These are phyloP conservation scores for Globisporangium irregulare DNA, from an alignment of 352 stramenopile species.

Conservation along the genomic window DNA sequence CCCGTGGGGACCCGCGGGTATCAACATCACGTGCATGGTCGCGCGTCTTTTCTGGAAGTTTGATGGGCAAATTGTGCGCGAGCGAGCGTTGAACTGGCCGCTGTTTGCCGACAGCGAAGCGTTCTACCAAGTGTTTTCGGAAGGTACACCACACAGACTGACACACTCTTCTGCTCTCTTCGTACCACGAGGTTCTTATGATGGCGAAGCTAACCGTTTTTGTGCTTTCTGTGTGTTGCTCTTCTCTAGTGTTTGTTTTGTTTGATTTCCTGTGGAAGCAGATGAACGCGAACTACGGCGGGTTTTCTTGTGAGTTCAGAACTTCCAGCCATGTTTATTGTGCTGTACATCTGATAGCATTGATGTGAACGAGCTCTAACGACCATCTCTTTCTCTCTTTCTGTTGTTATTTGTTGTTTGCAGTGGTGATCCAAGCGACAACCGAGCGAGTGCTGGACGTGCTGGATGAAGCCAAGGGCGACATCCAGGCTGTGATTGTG, in stretches of 20 bases:
- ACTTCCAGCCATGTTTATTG: neutral
- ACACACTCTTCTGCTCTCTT: neutral
- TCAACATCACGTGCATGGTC: conserved; percentile 86
- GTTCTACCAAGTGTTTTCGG: conserved; percentile 77
- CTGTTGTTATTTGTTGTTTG: conserved; percentile 1
- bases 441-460: conserved; percentile 64
- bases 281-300: conserved; percentile 85
- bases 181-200: neutral
- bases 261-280: conserved; percentile 84
- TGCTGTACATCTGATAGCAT: neutral
- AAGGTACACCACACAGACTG: conserved; percentile 23
- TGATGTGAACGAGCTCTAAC: neutral
- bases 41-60: conserved; percentile 79
- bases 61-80: conserved; percentile 64
- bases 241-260: conserved; percentile 61
- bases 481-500: conserved; percentile 52
- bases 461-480: conserved; percentile 69
- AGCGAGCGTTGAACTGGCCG: conserved; percentile 65
- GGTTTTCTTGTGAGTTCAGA: conserved; percentile 59
- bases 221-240: conserved; percentile 6
- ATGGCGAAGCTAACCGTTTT: conserved; percentile 2
- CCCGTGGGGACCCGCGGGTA: conserved; percentile 76
- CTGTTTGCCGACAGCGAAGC: conserved; percentile 65
- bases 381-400: neutral
- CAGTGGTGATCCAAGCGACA: conserved; percentile 77